phyloP scores from a whole-genome alignment of 2,329 filamentous ascomycete genomes.

The Talaromyces sp. region DNA sequence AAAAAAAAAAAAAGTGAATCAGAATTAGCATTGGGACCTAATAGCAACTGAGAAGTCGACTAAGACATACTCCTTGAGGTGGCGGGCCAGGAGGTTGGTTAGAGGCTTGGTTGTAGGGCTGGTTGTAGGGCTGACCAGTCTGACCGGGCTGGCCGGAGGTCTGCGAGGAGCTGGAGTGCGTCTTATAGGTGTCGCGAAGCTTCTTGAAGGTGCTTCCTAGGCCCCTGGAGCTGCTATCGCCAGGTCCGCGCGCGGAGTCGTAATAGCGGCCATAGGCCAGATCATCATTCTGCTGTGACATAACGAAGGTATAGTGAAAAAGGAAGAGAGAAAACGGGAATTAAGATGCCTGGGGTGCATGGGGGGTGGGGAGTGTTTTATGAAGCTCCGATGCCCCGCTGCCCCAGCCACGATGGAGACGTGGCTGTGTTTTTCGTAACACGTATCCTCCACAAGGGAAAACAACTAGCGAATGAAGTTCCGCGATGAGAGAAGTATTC shows the following conservation, averaged over 20 bases:
- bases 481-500: neutral
- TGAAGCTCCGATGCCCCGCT: conserved; percentile 23
- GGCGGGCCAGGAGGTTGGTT: neutral
- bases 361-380: conserved; percentile 16
- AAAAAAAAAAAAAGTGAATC: neutral
- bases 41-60: too few species aligned
- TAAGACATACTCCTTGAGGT: conserved; percentile 25
- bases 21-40: conserved; percentile 2
- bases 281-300: conserved; percentile 52
- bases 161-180: conserved; percentile 24
- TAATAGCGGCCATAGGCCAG: conserved; percentile 60
- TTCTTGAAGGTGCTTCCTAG: conserved; percentile 57
- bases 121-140: conserved; percentile 7
- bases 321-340: conserved; percentile 3
- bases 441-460: too few species aligned
- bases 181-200: conserved; percentile 45
- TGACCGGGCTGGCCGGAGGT: conserved; percentile 21
- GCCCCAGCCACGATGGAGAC: conserved; percentile 26
- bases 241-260: conserved; percentile 35
- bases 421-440: conserved; percentile 13
- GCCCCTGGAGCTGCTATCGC: conserved; percentile 51
- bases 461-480: neutral
- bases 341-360: neutral
- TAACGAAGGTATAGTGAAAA: conserved; percentile 14
- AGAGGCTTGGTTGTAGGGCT: conserved; percentile 20